Evolutionary conservation across 257 asterid species (phyloP), one percentile per base, ranked within the genome.

Genomic region (Cruciata laevipes): DNA sequence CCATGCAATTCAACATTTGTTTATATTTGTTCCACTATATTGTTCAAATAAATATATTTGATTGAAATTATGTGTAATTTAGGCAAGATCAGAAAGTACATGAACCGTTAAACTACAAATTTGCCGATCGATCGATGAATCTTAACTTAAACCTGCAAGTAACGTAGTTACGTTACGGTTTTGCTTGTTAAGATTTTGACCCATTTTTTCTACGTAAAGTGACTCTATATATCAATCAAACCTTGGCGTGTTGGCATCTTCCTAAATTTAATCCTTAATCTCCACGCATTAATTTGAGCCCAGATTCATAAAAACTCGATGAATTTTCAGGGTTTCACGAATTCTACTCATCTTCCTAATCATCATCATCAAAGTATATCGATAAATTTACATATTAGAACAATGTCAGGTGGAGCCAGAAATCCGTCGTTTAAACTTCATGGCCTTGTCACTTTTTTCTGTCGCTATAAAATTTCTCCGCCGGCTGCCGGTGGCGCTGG

Each of bases 171-270:
- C 20, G 55, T 47, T 47, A 9, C 47, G 14, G 58, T 68, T 49
- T 68, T 49, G 14, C 73, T 38, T 68, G 56, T 9, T 18, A 7
- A 56, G 27, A 37, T 30, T 16, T 63, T 68, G 71, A 61, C 68
- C 32, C 57, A 20, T 35, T 53, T 37, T 53, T 72, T 44, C 23
- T 21, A 58, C 63, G 24, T 65, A 67, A 72, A 64, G 65, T 71
- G 66, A 70, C 24, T 69, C 69, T 63, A 66, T 66, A 66, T 66
- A 63, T 40, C 69, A 32, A 64, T 77, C 67, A 76, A 67, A 64
- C 63, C 90, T 86, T 88, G 79, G 76, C 86, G 85, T 87, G 80
- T 73, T 77, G 65, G 78, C 69, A 63, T 80, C 67, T 71, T 60
- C 59, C 0, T 17, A 3, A 10, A 17, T 24, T 21, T 55, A 63